A percentile compares a stretch with the other conserved stretches of the same genome.
Conservation (phyloP, 2,329 filamentous ascomycete species). For the Metarhizium anisopliae region DNA sequence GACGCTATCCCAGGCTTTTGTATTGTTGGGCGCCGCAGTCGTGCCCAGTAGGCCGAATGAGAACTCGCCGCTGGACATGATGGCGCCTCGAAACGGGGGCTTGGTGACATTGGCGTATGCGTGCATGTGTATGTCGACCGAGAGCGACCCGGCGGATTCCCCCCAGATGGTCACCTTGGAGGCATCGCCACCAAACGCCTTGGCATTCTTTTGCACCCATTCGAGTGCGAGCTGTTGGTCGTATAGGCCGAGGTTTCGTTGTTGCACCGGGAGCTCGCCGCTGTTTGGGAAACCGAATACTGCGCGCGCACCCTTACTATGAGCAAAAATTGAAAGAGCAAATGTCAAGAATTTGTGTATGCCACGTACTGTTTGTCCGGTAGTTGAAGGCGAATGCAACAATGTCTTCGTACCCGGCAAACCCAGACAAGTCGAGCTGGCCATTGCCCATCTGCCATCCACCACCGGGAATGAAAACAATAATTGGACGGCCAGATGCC, state of each 20-base stretch:
- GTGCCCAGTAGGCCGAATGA: conserved; percentile 13
- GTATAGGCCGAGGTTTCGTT: conserved; percentile 21
- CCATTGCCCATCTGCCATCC: conserved; percentile 17
- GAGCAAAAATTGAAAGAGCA: too few relatives aligned
- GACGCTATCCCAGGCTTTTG: too few relatives aligned
- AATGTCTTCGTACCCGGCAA: conserved; percentile 18
- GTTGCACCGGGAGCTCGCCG: conserved; percentile 11
- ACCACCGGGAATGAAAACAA: conserved; percentile 18
- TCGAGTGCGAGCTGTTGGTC: conserved; percentile 18
- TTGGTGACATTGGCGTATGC: conserved; percentile 8
- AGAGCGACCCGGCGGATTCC: conserved; percentile 21
- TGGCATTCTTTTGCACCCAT: conserved; percentile 17
- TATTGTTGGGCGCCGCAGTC: too few relatives aligned
- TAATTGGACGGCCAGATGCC: conserved; percentile 10
- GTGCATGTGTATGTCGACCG: conserved; percentile 18
- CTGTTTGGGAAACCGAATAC: too few relatives aligned
- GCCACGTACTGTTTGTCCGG: conserved; percentile 14
- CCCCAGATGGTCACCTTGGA: conserved; percentile 19
- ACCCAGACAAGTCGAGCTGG: conserved; percentile 13
- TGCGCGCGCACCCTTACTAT: too few relatives aligned
- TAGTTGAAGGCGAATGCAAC: conserved; percentile 18
- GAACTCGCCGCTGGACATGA: conserved; percentile 20
- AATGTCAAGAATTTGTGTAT: too few relatives aligned
- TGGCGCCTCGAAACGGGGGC: conserved; percentile 16
- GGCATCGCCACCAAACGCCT: conserved; percentile 17